Evolutionary conservation across 192 early-diverging fungal species (phyloP), one percentile per base, ranked within the genome.

Genomic region (Phycomyces blakesleeanus): DNA sequence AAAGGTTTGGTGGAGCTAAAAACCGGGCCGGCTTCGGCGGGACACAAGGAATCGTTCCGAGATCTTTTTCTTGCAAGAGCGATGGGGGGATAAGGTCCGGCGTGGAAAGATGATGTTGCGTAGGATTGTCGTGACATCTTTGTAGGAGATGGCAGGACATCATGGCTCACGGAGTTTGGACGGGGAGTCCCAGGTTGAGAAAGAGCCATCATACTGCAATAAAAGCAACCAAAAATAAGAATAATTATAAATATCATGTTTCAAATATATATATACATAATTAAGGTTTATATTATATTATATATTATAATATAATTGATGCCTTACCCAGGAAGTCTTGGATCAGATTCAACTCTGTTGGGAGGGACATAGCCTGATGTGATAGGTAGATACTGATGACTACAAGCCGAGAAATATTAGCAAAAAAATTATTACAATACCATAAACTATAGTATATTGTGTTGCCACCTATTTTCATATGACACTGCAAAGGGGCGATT

Each of bases 11-110:
- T 55, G n/a, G 66, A 42, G 12, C 26, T 62, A 37, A 68, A 68
- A 12, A 44, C 20, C 38, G 66, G 66, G 10, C 66, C 47, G 20
- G 54, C 54, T 27, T 68, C 59, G 24, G 24, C 20, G 11, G 52
- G n/a, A 53, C 76, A 79, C 27, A 81, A 55, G 49, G 20, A 20
- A 27, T 77, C 76, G 42, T 66, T 62, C 60, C 76, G 61, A 16
- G 39, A 34, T 29, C 76, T 72, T 51, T 78, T 77, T 37, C 76
- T 72, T 7, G 55, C 29, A 1, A 66, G 34, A 12, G 26, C 21
- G 27, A 52, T 21, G 25, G 53, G 29, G 49, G 44, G 49, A 53
- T 29, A 20, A 42, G 5, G 53, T 47, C 60, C 53, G 55, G 25
- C 53, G 27, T 61, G 40, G 37, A 25, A 59, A n/a, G 24, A 16